Base-by-base conservation (phyloP, 306 rosid species). In the Glycine tomentella region DNA sequence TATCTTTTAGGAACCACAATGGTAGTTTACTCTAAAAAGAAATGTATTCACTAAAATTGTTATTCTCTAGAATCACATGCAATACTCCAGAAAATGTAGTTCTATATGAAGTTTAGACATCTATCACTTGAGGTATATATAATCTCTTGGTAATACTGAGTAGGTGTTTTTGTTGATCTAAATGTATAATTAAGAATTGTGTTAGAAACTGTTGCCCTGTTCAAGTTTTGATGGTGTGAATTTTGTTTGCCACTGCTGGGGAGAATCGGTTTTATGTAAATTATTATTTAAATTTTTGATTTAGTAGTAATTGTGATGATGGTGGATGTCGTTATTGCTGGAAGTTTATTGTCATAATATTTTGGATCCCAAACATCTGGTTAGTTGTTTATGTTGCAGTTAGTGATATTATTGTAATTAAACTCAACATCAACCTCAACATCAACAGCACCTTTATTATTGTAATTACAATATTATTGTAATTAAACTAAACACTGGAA, bases 291-390 rank as follows among this genome's bases (percentile, higher is more conserved):
- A 59, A 34, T 34, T 58, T 33, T 52, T 31, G 49, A 56, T 57
- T 61, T 75, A 76, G 69, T 20, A 57, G 56, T 38, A 3, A 42
- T 38, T 13, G 3, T n/a, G 61, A 12, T 31, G 46, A 13, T 9
- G 9, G 78, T 38, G 44, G 55, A 42, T 17, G 44, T 69, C 44
- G 71, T 80, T 53, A 55, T 36, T 66, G 76, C 33, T 71, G 34
- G 77, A 83, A 62, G 64, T 51, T 55, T 38, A 17, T 63, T 81
- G 46, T 76, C 61, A 42, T 42, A 40, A 31, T 57, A 50, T n/a
- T 67, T 67, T 13, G 44, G 65, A 67, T 67, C 52, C 20, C 17
- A 3, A 49, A 14, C 52, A 57, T 56, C 36, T 79, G n/a, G 42
- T 31, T 42, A 45, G 9, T 13, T 53, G 73, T 77, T 58, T 44